phyloP scores from a whole-genome alignment of 2,329 filamentous ascomycete species.

The Verticillium longisporum region DNA sequence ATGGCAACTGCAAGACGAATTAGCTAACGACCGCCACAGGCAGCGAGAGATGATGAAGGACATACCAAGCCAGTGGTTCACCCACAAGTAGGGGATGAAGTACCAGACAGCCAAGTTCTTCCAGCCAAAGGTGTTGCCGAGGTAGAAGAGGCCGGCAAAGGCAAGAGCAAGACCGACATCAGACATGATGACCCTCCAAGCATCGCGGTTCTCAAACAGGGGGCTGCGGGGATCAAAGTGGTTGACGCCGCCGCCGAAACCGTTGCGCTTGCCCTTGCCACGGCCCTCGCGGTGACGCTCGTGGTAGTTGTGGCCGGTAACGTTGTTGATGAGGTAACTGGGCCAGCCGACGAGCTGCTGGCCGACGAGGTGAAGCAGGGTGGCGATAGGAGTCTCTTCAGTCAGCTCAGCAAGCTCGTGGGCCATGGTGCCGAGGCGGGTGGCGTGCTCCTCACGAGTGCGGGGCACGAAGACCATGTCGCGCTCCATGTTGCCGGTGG shows the following conservation, averaged over 20 bases:
- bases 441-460: slow-evolving; percentile 75
- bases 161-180: slow-evolving; percentile 72
- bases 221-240: slow-evolving; percentile 89
- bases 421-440: slow-evolving; percentile 62
- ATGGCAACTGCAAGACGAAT: slow-evolving; percentile 70
- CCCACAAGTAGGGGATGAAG: slow-evolving; percentile 90
- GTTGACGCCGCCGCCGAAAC: slow-evolving; percentile 74
- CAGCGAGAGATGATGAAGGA: slow-evolving; percentile 14
- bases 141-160: slow-evolving; percentile 52
- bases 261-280: slow-evolving; percentile 87
- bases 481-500: slow-evolving; percentile 91
- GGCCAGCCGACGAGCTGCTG: slow-evolving; percentile 95
- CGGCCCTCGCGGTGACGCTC: slow-evolving; percentile 87
- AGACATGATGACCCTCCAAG: slow-evolving; percentile 77
- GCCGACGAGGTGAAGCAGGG: slow-evolving; percentile 62
- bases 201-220: slow-evolving; percentile 86
- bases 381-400: slow-evolving; percentile 89
- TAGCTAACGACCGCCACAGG: not conserved
- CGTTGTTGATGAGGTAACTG: slow-evolving; percentile 83
- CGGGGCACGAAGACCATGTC: slow-evolving; percentile 99
- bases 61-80: slow-evolving; percentile 98
- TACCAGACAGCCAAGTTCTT: slow-evolving; percentile 92
- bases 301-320: slow-evolving; percentile 95
- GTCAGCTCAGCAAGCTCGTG: slow-evolving; percentile 85
- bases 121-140: slow-evolving; percentile 76